These are phyloP conservation scores for Xylaria grammica DNA, from an alignment of 495 filamentous ascomycete genomes.

Conservation along the genomic window DNA sequence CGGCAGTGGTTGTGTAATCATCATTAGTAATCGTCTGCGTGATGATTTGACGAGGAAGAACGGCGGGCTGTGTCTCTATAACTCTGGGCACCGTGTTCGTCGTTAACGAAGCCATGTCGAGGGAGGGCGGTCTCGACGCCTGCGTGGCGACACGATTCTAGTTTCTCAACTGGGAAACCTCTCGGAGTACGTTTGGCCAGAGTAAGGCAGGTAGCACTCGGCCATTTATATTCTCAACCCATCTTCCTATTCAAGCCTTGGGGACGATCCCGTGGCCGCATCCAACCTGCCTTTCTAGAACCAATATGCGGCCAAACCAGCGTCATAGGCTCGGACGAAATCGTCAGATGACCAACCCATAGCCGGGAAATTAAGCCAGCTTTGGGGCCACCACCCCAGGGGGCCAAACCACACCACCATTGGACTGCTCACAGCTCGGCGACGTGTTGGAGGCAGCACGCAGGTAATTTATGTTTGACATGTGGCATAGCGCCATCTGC, in stretches of 20 bases:
- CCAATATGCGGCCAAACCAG: not conserved
- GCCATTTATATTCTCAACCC: conserved; percentile 2
- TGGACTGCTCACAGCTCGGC: conserved; percentile 11
- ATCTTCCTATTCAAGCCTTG: not conserved
- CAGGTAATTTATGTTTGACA: conserved; percentile 19
- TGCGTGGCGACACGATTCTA: not conserved
- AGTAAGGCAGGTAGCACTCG: not conserved
- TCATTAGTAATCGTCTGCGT: conserved; percentile 36
- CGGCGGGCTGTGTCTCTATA: not conserved
- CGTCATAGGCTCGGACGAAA: not conserved
- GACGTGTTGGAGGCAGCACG: conserved; percentile 1
- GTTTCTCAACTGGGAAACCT: not conserved
- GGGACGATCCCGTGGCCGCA: not conserved
- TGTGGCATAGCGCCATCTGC: conserved; percentile 17
- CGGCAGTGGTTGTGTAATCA: conserved; percentile 33
- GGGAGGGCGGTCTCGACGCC: not conserved
- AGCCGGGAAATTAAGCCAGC: conserved; percentile 1
- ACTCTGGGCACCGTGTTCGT: not conserved
- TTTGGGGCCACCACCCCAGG: not conserved
- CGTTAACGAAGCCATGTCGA: conserved; percentile 6
- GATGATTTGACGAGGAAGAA: conserved; percentile 28
- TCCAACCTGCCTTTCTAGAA: conserved; percentile 4
- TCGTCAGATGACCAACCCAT: conserved; percentile 10
- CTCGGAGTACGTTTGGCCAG: not conserved
- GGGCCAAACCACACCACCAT: conserved; percentile 13